Evolutionary conservation across 208 protist genomes (phyloP), one percentile per base, ranked within the genome.

Genomic region (Leishmania martiniquensis): DNA sequence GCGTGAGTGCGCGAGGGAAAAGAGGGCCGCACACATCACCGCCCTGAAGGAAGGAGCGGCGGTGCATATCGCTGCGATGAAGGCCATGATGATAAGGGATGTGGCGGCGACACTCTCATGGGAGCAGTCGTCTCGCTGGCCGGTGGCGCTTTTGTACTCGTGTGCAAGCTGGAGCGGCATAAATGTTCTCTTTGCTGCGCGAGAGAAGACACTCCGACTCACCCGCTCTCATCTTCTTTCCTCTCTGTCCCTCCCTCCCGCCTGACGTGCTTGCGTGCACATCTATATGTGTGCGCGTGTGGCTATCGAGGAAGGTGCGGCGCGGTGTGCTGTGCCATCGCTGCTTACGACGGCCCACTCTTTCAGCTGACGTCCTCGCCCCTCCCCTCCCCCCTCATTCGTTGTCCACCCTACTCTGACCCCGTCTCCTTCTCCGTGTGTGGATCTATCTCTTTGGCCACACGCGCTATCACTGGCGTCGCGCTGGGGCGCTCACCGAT

Each of bases 281-380:
- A 29, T 49, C 22, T 62, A 72, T 68, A 25, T 59, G 44, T 66
- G 49, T 37, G 17, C 34, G 74, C 59, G 74, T 67, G 59, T 77
- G 74, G 12, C 6, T 60, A 20, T 55, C 25, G n/a, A 55, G 9
- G 45, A 37, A 52, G 6, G 15, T 57, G 67, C 39, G 42, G 34
- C 15, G 6, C 45, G 39, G 44, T 32, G 67, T 39, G 45, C 47
- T 57, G 29, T 55, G n/a, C 29, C 67, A 39, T 55, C 42, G 45
- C 39, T 15, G 52, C 29, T 72, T 39, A 12, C 39, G 9, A 68
- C 63, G 20, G 39, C 20, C 17, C 32, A 29, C 63, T 68, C 25
- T 49, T 17, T 47, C 42, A 32, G 32, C 5, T 68, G 63, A 47
- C 37, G 20, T 0, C 22, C 60, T 67, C 57, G 12, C 10, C 12